Percentiles rank a stretch among this genome's conserved stretches.
phyloP scores from a whole-genome alignment of 140 eudicot genomes.

The Ambrosia hybrid region DNA sequence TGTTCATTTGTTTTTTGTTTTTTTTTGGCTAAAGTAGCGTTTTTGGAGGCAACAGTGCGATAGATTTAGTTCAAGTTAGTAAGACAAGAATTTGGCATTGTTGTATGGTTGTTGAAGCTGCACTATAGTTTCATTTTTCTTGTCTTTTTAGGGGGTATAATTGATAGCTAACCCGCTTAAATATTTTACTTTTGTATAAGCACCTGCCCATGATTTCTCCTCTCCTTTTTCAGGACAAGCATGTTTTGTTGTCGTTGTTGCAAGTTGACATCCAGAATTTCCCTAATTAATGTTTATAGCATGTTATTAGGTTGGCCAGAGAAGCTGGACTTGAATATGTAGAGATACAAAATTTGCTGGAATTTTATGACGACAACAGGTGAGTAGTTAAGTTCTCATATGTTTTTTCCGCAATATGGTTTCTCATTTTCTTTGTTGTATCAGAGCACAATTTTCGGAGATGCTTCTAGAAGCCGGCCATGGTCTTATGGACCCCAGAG shows the following conservation, averaged over 20 bases:
- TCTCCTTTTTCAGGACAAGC: neutral
- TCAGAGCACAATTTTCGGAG: slow-evolving; percentile 77
- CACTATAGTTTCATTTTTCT: neutral
- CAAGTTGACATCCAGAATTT: neutral
- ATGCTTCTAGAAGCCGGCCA: slow-evolving; percentile 75
- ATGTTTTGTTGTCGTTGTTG: neutral
- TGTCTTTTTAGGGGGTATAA: neutral
- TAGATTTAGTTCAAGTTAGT: neutral
- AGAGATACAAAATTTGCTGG: slow-evolving; percentile 87
- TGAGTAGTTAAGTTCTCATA: slow-evolving; percentile 16
- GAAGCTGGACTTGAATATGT: slow-evolving; percentile 97
- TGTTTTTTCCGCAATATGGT: neutral
- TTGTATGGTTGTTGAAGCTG: neutral
- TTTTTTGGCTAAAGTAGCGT: neutral
- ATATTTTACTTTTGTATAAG: neutral
- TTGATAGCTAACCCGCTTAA: neutral
- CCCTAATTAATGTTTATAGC: slow-evolving; percentile 5
- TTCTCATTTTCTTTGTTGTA: slow-evolving; percentile 22
- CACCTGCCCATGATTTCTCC: neutral
- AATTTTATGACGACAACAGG: slow-evolving; percentile 95
- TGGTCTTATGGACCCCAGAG: slow-evolving; percentile 88
- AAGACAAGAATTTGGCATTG: neutral
- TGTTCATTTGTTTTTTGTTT: neutral
- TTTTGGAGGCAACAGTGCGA: neutral
- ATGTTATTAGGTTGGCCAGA: slow-evolving; percentile 78